phyloP scores from a whole-genome alignment of 2,329 filamentous ascomycete species.

The Aphanoascus verrucosus region DNA sequence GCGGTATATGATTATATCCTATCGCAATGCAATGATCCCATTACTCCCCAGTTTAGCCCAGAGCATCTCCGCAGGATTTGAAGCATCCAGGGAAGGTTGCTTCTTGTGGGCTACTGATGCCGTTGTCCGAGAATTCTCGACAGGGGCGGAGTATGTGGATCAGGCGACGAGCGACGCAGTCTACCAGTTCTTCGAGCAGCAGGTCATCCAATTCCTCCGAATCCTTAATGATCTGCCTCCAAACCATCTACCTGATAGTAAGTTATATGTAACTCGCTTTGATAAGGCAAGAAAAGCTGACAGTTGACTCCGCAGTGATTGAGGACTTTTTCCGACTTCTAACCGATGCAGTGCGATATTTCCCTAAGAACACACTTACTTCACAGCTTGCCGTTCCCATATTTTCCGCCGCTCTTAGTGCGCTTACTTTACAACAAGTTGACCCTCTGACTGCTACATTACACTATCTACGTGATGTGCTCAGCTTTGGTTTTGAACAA shows the following conservation, averaged over 20 bases:
- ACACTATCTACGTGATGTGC: constrained; percentile 83
- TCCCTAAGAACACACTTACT: constrained; percentile 70
- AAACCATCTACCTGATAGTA: constrained; percentile 61
- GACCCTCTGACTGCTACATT: constrained; percentile 84
- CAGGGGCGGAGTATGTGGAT: constrained; percentile 76
- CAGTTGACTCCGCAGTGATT: constrained; percentile 48
- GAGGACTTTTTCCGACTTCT: constrained; percentile 94
- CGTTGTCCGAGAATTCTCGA: constrained; percentile 88
- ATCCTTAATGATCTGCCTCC: constrained; percentile 76
- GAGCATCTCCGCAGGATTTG: constrained; percentile 76
- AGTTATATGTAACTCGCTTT: constrained; percentile 19
- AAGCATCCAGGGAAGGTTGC: constrained; percentile 77
- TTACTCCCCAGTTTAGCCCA: constrained; percentile 76
- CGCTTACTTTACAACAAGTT: constrained; percentile 77
- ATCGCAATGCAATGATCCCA: constrained; percentile 77
- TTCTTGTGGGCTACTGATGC: constrained; percentile 98
- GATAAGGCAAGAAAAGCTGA: constrained; percentile 11
- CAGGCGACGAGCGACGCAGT: constrained; percentile 74
- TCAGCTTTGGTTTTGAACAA: constrained; percentile 75
- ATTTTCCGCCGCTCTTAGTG: constrained; percentile 75
- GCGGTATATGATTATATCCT: constrained; percentile 94
- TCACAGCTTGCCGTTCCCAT: constrained; percentile 72
- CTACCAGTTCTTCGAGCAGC: constrained; percentile 88
- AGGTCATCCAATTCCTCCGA: constrained; percentile 78
- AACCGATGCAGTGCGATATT: constrained; percentile 85